These are phyloP conservation scores for Erodium moschatum DNA, from an alignment of 441 rosid species.

Conservation along the genomic window DNA sequence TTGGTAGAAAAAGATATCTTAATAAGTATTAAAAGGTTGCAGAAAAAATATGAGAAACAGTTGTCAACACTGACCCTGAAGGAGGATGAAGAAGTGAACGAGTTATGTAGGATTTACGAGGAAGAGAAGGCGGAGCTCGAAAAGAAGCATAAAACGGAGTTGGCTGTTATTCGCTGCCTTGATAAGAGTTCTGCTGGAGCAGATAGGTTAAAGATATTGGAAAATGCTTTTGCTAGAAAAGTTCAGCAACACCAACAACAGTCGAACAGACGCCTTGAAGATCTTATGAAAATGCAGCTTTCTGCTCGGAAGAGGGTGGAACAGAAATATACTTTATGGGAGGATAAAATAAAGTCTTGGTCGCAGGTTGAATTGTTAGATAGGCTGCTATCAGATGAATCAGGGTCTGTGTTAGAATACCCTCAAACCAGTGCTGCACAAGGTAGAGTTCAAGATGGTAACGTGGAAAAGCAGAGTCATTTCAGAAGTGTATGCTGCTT, in stretches of 20 bases:
- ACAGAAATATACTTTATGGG: constrained; percentile 39
- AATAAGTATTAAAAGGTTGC: constrained; percentile 39
- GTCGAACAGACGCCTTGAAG: constrained; percentile 29
- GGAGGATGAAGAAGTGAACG: constrained; percentile 35
- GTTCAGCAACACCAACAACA: constrained; percentile 33
- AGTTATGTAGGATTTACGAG: constrained; percentile 28
- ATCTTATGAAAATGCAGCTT: constrained; percentile 35
- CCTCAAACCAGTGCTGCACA: constrained; percentile 4
- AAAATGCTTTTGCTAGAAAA: constrained; percentile 34
- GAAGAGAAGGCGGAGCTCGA: constrained; percentile 42
- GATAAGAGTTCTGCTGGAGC: constrained; percentile 25
- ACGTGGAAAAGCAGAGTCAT: constrained; percentile 5
- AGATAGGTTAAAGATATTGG: constrained; percentile 45
- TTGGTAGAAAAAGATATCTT: constrained; percentile 39
- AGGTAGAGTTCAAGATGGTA: constrained; percentile 3
- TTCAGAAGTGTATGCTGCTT: constrained; percentile 5
- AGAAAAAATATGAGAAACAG: constrained; percentile 43
- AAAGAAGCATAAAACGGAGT: constrained; percentile 32
- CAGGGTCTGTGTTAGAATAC: constrained; percentile 17
- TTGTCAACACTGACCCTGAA: constrained; percentile 32
- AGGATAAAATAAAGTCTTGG: constrained; percentile 45
- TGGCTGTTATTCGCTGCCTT: constrained; percentile 40
- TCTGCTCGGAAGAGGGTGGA: constrained; percentile 37
- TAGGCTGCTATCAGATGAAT: constrained; percentile 20
- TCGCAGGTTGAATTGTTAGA: constrained; percentile 28